Evolutionary conservation across 176 grass and related monocot species (phyloP), one percentile per base, ranked within the genome.

Genomic region (Oryza nivara): DNA sequence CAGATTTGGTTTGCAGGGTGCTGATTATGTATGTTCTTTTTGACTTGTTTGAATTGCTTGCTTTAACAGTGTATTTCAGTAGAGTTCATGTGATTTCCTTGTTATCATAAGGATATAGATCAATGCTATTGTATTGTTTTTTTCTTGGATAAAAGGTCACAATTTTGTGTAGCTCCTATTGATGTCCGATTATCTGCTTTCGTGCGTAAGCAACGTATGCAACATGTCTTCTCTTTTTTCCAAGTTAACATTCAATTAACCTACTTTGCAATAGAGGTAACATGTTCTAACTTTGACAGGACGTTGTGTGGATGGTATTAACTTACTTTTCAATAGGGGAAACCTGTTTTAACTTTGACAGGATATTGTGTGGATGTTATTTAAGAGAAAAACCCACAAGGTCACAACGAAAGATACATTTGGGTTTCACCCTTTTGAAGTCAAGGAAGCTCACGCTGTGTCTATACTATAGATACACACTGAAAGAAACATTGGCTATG

Each of bases 311-410:
- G 2, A 44, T 44, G 43, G 8, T 44, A 44, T 44, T 44, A 52
- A 6, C 14, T 52, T 52, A 52, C 15, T 52, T 16, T 52, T 14
- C 15, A 6, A 17, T 17, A 52, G 49, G 14, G 15, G 15, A 52
- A 52, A 52, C 14, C 15, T 17, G 13, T 52, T 52, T 58, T 58
- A 58, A 52, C 15, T 56, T 56, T 56, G 52, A 20, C 17, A 58
- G 52, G 44, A 51, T 19, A 49, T 52, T 19, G 16, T 68, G 17
- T 47, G 40, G 11, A 34, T 67, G 68, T 30, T 28, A 56, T 56
- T 56, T 60, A 44, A 72, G 52, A 70, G 13, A 69, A 70, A 58
- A n/a, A 34, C 4, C 25, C 76, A 80, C 43, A 80, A 86, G 15
- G 26, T 26, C 26, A 51, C 26, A 28, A 11, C 47, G 25, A 20